Evolutionary conservation across 495 filamentous ascomycete genomes (phyloP).

Genomic region (Cetradonia linearis): DNA sequence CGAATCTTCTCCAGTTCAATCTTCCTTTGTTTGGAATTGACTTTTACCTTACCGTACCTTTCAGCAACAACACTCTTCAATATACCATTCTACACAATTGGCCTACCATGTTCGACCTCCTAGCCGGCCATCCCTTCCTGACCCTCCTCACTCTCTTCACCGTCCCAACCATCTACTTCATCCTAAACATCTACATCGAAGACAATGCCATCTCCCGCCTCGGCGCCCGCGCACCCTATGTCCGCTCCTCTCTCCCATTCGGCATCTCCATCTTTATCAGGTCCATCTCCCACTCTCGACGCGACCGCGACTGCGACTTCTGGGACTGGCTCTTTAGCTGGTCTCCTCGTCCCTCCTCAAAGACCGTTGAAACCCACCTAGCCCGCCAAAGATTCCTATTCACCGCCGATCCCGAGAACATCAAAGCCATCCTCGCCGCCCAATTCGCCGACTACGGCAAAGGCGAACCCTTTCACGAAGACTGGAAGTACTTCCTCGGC

Average conservation of each 20-base stretch:
- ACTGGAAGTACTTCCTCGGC: conserved; percentile 66
- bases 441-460: conserved; percentile 63
- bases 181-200: background rate
- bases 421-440: conserved; percentile 72
- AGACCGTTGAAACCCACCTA: conserved; percentile 52
- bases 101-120: conserved; percentile 12
- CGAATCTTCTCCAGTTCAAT: too few relatives aligned
- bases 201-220: background rate
- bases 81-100: background rate
- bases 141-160: background rate
- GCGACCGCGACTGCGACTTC: conserved; percentile 45
- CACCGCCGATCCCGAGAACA: conserved; percentile 55
- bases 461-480: conserved; percentile 54
- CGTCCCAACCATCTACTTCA: background rate
- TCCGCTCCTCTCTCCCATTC: conserved; percentile 9
- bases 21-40: too few relatives aligned
- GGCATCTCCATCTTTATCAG: conserved; percentile 12
- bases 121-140: background rate
- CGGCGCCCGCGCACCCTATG: background rate
- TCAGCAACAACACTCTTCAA: background rate
- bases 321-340: conserved; percentile 45
- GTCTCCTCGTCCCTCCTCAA: conserved; percentile 26
- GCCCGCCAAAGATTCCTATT: conserved; percentile 44
- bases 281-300: conserved; percentile 36
- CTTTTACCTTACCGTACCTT: background rate